Evolutionary conservation across 2,329 filamentous ascomycete genomes (phyloP), one percentile per base, ranked within the genome.

Genomic region (Fusarium nygamai): DNA sequence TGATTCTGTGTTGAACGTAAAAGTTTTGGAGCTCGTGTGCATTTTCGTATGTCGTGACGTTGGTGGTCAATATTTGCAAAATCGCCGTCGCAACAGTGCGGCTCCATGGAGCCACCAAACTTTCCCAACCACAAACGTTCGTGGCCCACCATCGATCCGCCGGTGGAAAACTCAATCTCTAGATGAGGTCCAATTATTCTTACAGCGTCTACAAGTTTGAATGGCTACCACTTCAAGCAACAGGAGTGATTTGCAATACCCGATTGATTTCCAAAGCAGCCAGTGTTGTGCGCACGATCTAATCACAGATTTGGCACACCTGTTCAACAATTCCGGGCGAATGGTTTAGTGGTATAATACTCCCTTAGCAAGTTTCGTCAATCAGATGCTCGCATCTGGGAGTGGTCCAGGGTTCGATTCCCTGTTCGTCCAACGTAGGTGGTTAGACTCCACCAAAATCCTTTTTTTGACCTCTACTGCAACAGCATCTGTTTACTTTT

Each of bases 301-400:
- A 59, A 6, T 1, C 2, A n/a, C 8, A 3, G 4, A 24, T 36
- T 20, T 11, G 11, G 0, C 5, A 7, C 6, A 0, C 0, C 0
- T 4, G 12, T 8, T 33, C 7, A 64, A 51, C 10, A 51, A 44
- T 33, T 41, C 54, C 14, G 62, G 62, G 62, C 62, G 62, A 63
- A 65, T 62, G 58, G 57, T 65, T 63, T 63, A 63, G 62, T 63
- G 57, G 62, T 62, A 65, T 51, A 64, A 62, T 62, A 64, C 46
- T 64, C 62, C 62, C 62, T 62, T 64, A 62, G 57, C 62, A 65
- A 51, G 38, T 46, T 65, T 51, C 46, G 57, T 61, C 44, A 22
- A 44, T 51, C 46, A n/a, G 57, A 51, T 62, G 46, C 44, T 31
- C 12, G 43, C 54, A 64, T 61, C 57, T 62, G 57, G 46, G 62